Conservation (phyloP, 164 flowering plant species). For the Umbilicus rupestris region DNA sequence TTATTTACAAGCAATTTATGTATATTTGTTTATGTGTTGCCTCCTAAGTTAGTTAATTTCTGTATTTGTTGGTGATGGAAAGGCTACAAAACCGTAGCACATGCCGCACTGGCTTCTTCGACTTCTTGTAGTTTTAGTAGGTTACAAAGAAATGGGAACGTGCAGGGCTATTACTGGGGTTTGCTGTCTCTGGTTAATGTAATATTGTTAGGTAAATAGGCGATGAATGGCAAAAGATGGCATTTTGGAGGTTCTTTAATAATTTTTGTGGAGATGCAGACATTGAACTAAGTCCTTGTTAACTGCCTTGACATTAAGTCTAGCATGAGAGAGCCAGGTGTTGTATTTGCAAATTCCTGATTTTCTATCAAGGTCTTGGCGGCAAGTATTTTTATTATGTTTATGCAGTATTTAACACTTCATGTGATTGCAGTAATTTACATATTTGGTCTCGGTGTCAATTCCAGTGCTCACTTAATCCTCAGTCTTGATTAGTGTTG, state of each 20-base stretch:
- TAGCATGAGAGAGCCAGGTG: not conserved
- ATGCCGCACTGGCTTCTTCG: not conserved
- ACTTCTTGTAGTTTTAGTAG: not conserved
- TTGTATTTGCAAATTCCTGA: not conserved
- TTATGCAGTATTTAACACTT: not conserved
- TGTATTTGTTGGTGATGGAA: not conserved
- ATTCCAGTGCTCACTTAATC: not conserved
- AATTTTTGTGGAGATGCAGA: not conserved
- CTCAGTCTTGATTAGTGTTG: not conserved
- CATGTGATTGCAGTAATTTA: not conserved
- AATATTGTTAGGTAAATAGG: not conserved
- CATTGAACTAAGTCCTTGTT: not conserved
- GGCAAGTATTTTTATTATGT: not conserved
- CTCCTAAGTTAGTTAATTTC: not conserved
- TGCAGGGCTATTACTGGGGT: not conserved
- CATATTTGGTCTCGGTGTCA: not conserved
- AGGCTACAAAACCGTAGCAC: not conserved
- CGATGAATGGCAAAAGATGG: too few species aligned
- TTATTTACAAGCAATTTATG: not conserved
- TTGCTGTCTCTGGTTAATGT: not conserved
- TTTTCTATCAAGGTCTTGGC: not conserved
- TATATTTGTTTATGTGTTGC: not conserved
- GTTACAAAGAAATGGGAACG: not conserved
- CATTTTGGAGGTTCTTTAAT: not conserved
- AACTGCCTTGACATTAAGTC: not conserved